Conservation (phyloP, 768 basidiomycete species). For the Agrocybe praecox region DNA sequence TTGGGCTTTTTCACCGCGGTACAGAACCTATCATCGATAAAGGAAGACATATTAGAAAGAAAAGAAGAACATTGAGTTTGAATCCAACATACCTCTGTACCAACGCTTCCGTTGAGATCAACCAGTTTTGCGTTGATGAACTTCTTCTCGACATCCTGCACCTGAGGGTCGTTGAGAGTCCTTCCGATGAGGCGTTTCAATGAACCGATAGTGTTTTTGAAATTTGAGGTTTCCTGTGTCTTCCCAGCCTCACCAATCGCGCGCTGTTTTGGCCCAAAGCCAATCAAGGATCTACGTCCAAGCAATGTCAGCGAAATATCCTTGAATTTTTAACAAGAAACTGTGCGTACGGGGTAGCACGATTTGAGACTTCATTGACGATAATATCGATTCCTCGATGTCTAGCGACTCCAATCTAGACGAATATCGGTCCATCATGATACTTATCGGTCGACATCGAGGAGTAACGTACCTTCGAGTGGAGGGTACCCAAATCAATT, state of each 20-base stretch:
- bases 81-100: conserved; percentile 69
- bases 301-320: conserved; percentile 24
- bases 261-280: conserved; percentile 91
- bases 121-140: conserved; percentile 87
- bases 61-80: conserved; percentile 2
- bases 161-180: conserved; percentile 76
- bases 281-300: conserved; percentile 79
- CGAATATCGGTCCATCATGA: conserved; percentile 6
- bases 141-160: conserved; percentile 84
- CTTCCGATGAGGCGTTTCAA: conserved; percentile 92
- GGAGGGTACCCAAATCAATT: conserved; percentile 89
- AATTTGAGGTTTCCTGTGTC: conserved; percentile 97
- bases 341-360: conserved; percentile 84
- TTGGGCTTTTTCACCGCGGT: conserved; percentile 75
- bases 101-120: conserved; percentile 82
- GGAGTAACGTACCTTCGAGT: conserved; percentile 69
- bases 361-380: conserved; percentile 96
- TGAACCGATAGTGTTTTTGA: conserved; percentile 94
- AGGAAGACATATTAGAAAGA: conserved; percentile 1
- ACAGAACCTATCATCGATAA: conserved; percentile 66
- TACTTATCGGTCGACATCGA: conserved; percentile 6
- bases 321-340: neutral
- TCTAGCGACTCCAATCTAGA: conserved; percentile 91
- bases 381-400: conserved; percentile 99
- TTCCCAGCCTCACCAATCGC: conserved; percentile 94